Percentiles rank a stretch among this genome's conserved stretches.
Evolutionary conservation across 495 filamentous ascomycete species (phyloP).

Genomic region (Penicillium desertorum): DNA sequence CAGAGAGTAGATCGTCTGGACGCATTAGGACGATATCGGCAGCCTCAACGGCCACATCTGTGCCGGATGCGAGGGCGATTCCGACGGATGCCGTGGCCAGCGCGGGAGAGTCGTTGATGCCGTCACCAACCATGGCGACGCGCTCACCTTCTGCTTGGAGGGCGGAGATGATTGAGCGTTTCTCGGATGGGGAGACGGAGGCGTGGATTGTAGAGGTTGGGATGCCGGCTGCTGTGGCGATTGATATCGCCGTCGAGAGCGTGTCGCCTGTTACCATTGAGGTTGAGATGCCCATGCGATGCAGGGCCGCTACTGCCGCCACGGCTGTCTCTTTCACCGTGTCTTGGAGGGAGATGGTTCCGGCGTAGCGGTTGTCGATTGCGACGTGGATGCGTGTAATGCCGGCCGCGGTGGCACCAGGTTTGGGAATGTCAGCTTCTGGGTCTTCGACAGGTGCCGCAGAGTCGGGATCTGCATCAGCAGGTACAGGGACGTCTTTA

Average conservation of each 20-base stretch:
- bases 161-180: slow-evolving; percentile 75
- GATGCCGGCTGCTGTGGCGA: slow-evolving; percentile 83
- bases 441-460: slow-evolving; percentile 17
- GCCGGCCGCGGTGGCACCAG: slow-evolving; percentile 49
- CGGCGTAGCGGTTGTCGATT: slow-evolving; percentile 76
- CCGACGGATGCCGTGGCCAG: slow-evolving; percentile 90
- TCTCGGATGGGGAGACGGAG: slow-evolving; percentile 81
- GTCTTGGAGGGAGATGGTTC: slow-evolving; percentile 80
- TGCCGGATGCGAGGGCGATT: slow-evolving; percentile 88
- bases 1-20: slow-evolving; percentile 84
- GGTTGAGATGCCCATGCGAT: slow-evolving; percentile 77
- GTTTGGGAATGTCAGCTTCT: slow-evolving; percentile 22
- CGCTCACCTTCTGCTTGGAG: slow-evolving; percentile 70
- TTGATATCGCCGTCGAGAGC: slow-evolving; percentile 71
- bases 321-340: slow-evolving; percentile 84
- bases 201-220: slow-evolving; percentile 70
- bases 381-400: slow-evolving; percentile 89
- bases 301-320: slow-evolving; percentile 80
- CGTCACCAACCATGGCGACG: slow-evolving; percentile 97
- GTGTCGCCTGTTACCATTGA: slow-evolving; percentile 96
- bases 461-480: slow-evolving; percentile 53
- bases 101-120: slow-evolving; percentile 97
- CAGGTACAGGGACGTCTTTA: slow-evolving; percentile 64
- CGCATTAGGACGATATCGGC: slow-evolving; percentile 96
- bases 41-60: slow-evolving; percentile 97